A percentile compares a stretch with the other conserved stretches of the same genome.
Conservation (phyloP, 768 basidiomycete species). For the Zangia roseola region DNA sequence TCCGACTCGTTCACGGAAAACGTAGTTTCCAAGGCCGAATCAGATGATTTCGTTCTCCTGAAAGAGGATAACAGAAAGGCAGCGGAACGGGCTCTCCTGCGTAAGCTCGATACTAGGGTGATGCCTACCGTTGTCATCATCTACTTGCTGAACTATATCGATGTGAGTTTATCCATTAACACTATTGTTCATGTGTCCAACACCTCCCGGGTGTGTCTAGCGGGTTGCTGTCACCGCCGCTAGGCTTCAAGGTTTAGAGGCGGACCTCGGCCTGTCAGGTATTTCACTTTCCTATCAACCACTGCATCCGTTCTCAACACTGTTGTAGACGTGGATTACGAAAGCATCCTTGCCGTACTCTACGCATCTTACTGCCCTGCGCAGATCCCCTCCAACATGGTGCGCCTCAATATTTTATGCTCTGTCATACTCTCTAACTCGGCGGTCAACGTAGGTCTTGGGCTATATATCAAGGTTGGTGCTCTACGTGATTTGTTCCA, state of each 20-base stretch:
- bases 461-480: constrained; percentile 51
- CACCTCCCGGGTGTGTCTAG: constrained; percentile 21
- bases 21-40: background rate
- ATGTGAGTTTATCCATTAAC: constrained; percentile 38
- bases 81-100: constrained; percentile 39
- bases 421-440: background rate
- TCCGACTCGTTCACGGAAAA: constrained; percentile 9
- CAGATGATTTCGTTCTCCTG: constrained; percentile 12
- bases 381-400: constrained; percentile 37
- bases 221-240: constrained; percentile 50
- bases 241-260: constrained; percentile 48
- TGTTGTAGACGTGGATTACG: constrained; percentile 50
- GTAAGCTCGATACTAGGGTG: constrained; percentile 55
- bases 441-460: constrained; percentile 19
- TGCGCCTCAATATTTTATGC: background rate
- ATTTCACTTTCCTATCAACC: background rate
- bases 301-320: background rate
- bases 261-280: constrained; percentile 48
- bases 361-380: constrained; percentile 63
- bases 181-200: background rate
- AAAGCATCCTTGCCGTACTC: constrained; percentile 50
- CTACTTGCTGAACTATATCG: constrained; percentile 68
- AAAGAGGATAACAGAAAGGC: constrained; percentile 2
- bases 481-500: background rate
- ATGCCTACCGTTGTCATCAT: constrained; percentile 60